phyloP scores from a whole-genome alignment of 1,284 basidiomycete species.

The Fistulinella cinereoalba region DNA sequence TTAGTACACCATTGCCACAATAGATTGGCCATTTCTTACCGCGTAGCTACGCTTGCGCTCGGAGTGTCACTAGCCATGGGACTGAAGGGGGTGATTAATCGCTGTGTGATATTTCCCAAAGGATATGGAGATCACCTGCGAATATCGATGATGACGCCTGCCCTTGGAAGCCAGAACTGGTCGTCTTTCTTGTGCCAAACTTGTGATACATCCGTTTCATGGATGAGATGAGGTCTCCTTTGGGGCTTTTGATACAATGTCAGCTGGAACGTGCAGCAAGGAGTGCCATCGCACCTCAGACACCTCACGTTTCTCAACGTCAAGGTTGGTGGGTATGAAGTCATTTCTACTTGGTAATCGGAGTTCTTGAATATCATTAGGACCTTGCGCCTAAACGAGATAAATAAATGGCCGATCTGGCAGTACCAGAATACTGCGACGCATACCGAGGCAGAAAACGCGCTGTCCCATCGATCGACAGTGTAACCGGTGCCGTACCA shows the following conservation, averaged over 20 bases:
- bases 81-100: conserved; percentile 34
- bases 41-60: conserved; percentile 59
- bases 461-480: conserved; percentile 64
- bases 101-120: neutral
- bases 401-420: conserved; percentile 7
- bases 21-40: conserved; percentile 37
- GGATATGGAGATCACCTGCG: conserved; percentile 49
- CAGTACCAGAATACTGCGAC: neutral
- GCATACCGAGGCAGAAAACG: conserved; percentile 61
- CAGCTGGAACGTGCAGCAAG: neutral
- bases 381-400: conserved; percentile 49
- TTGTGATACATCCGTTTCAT: conserved; percentile 66
- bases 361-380: conserved; percentile 67
- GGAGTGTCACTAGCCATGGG: conserved; percentile 55
- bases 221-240: conserved; percentile 73
- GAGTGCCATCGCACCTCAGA: conserved; percentile 45
- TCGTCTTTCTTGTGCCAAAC: conserved; percentile 98
- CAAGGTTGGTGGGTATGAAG: conserved; percentile 87
- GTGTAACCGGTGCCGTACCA: conserved; percentile 87
- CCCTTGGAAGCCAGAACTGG: conserved; percentile 91
- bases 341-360: conserved; percentile 83
- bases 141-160: conserved; percentile 68
- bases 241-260: conserved; percentile 48
- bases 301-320: conserved; percentile 73
- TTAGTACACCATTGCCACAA: conserved; percentile 2